A percentile compares a stretch with the other conserved stretches of the same genome.
Conservation (phyloP, 257 asterid species). For the Solanum pinnatisectum region DNA sequence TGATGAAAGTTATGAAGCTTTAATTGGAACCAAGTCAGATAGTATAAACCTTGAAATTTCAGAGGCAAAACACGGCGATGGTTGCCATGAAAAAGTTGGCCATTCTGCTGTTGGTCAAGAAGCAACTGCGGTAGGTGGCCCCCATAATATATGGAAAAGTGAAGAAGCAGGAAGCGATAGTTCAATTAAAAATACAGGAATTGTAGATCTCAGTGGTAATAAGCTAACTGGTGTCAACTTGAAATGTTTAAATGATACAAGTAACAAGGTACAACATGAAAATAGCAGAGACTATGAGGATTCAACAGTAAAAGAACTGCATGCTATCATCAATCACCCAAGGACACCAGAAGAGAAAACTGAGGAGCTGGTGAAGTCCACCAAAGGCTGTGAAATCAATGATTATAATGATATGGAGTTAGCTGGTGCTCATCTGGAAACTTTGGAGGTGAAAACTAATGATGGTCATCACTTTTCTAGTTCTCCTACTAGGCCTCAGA, state of each 20-base stretch:
- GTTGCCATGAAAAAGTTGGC: neutral
- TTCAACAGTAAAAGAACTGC: neutral
- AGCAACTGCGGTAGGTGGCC: neutral
- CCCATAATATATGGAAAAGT: neutral
- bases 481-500: conserved; percentile 10
- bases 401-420: neutral
- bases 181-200: neutral
- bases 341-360: neutral
- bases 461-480: conserved; percentile 1
- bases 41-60: neutral
- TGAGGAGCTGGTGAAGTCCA: neutral
- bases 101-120: neutral
- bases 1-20: neutral
- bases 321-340: neutral
- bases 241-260: neutral
- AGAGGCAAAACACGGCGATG: neutral
- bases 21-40: neutral
- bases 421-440: neutral
- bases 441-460: neutral
- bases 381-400: neutral
- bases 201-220: neutral
- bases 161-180: neutral
- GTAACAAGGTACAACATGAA: neutral
- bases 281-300: neutral
- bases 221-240: conserved; percentile 1